These are phyloP conservation scores for Kluyveromyces siamensis DNA, from an alignment of 805 yeast species.

Conservation along the genomic window DNA sequence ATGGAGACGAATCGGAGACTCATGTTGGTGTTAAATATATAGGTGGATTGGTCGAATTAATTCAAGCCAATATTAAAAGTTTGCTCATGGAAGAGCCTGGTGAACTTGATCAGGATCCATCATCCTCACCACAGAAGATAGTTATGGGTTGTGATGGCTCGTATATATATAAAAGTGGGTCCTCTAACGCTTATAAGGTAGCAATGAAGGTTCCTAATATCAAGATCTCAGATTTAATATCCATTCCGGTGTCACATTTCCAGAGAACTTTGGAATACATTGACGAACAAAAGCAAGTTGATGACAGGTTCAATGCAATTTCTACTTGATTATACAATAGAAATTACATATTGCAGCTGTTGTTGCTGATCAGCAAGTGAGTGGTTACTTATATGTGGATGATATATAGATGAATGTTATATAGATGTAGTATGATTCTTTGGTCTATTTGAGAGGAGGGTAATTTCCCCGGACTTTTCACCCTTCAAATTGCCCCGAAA, in stretches of 20 bases:
- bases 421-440: too few relatives aligned
- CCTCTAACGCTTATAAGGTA: conserved; percentile 8
- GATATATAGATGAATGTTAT: too few relatives aligned
- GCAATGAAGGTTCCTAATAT: conserved; percentile 26
- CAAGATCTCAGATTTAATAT: conserved; percentile 22
- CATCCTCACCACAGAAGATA: conserved; percentile 1
- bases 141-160: conserved; percentile 24
- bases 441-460: not conserved
- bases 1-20: conserved; percentile 47
- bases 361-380: too few relatives aligned
- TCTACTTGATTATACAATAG: conserved; percentile 4
- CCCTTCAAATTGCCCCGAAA: not conserved
- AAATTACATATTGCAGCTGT: too few relatives aligned
- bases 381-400: not conserved
- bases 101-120: conserved; percentile 6
- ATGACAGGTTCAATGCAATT: conserved; percentile 59
- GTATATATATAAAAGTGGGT: conserved; percentile 12
- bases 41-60: conserved; percentile 79
- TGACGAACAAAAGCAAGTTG: conserved; percentile 55
- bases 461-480: conserved; percentile 2
- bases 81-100: conserved; percentile 30
- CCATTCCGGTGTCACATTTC: conserved; percentile 40
- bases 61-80: conserved; percentile 46
- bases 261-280: conserved; percentile 67
- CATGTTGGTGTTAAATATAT: conserved; percentile 65